Conservation (phyloP, 495 filamentous ascomycete genomes). For the Penicillium arizonense region DNA sequence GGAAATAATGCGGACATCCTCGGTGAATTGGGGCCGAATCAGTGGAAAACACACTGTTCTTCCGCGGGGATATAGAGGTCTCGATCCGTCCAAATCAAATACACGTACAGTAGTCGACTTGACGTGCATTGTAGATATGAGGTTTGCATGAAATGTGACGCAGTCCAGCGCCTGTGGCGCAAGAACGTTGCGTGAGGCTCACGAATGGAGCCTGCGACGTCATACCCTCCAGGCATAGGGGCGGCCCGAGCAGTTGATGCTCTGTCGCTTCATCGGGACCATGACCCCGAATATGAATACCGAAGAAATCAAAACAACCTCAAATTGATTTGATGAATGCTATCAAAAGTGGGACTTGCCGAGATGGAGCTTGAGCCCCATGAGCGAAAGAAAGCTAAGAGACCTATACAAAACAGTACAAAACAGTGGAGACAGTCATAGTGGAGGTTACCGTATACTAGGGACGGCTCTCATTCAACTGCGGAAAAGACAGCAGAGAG, state of each 20-base stretch:
- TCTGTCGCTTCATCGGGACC: background rate
- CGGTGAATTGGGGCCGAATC: constrained; percentile 1
- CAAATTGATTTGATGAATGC: background rate
- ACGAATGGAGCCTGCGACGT: constrained; percentile 19
- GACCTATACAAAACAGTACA: background rate
- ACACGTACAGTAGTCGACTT: background rate
- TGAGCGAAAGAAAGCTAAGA: background rate
- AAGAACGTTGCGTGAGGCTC: constrained; percentile 13
- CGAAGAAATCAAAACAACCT: background rate
- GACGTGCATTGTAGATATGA: background rate
- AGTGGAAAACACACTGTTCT: constrained; percentile 1
- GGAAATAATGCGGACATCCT: constrained; percentile 12
- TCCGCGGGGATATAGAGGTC: background rate
- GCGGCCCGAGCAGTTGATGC: constrained; percentile 17
- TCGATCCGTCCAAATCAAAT: background rate
- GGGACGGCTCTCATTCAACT: background rate
- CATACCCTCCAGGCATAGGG: constrained; percentile 13
- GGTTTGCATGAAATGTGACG: background rate
- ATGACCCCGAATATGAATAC: background rate
- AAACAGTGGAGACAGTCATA: background rate
- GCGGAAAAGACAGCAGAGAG: background rate
- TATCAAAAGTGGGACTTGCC: background rate
- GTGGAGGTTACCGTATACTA: background rate
- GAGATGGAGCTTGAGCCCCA: background rate
- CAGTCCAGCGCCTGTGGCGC: background rate